Evolutionary conservation across 768 basidiomycete genomes (phyloP), one percentile per base, ranked within the genome.

Genomic region (Suillus bovinus): DNA sequence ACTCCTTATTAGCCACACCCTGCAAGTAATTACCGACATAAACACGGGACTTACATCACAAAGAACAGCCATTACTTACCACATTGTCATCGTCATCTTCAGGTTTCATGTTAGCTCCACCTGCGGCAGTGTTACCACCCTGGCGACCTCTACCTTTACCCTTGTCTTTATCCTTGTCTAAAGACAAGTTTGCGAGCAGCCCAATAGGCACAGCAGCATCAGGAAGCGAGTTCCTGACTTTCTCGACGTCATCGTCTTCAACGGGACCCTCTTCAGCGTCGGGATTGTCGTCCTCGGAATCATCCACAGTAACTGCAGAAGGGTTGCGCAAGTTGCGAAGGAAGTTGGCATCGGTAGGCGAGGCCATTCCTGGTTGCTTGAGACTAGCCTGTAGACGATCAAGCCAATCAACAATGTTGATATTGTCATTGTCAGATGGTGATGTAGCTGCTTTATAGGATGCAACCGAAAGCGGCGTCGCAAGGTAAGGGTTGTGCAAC

Each of bases 1-100:
- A 94, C 56, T 81, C 84, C 70, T 85, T 88, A 71, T 90, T 91
- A 38, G 92, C 92, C 24, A 93, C 87, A 24, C 92, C 91, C 88
- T 91, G 70, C 44, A 62, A 55, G 56, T 31, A 14, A 71, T 29
- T 49, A 60, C 71, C 57, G 61, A 58, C 56, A 61, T 49, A 34
- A 46, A 41, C 11, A 52, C 10, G 55, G 4, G 36, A 38, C 27
- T 14, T 22, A 13, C 6, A 17, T 56, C 42, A 58, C 38, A 59
- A 57, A 49, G 56, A 38, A 56, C 42, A 69, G 27, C 42, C 44
- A 47, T 39, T 44, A 77, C 73, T 74, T 79, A 77, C 87, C 64
- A 91, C 83, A 62, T 88, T 84, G 59, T 89, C 82, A 64, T 90
- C 88, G 55, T 87, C 82, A 44, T 84, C 69, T 38, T 77, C 83